A percentile compares a stretch with the other conserved stretches of the same genome.
phyloP scores from a whole-genome alignment of 148 eudicot species.

The Rhododendron molle region DNA sequence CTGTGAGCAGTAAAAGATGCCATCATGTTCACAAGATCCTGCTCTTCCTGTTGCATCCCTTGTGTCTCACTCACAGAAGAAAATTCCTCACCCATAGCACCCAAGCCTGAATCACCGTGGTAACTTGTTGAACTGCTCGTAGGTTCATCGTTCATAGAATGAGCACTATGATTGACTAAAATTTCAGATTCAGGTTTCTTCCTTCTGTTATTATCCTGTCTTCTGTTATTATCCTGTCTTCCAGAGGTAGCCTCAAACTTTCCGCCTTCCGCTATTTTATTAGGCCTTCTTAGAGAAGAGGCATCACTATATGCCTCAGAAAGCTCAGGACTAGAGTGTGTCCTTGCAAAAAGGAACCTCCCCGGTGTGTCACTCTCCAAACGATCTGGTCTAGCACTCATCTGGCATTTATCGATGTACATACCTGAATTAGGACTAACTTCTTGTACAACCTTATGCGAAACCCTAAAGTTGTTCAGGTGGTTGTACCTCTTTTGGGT shows the following conservation, averaged over 20 bases:
- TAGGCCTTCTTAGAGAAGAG: constrained; percentile 37
- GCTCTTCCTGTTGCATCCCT: constrained; percentile 70
- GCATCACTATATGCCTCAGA: constrained; percentile 42
- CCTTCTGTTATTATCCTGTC: constrained; percentile 37
- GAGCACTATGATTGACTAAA: constrained; percentile 27
- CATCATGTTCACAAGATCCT: constrained; percentile 78
- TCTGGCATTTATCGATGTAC: constrained; percentile 12
- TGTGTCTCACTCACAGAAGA: constrained; percentile 36
- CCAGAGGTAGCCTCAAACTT: constrained; percentile 29
- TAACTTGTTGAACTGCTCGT: background rate
- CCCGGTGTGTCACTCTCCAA: constrained; percentile 47
- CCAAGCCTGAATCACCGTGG: constrained; percentile 28
- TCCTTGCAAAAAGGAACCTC: constrained; percentile 64
- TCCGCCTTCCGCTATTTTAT: constrained; percentile 36
- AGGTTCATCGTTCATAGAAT: constrained; percentile 14
- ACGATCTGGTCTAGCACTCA: constrained; percentile 31
- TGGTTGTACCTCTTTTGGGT: constrained; percentile 35
- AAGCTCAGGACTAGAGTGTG: constrained; percentile 83
- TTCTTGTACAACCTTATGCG: constrained; percentile 27
- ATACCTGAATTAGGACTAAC: constrained; percentile 21
- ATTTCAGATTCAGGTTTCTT: constrained; percentile 39
- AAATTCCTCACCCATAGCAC: constrained; percentile 30
- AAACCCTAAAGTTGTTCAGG: constrained; percentile 24
- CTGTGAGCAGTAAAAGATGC: constrained; percentile 32
- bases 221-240: constrained; percentile 37